Percentiles rank a stretch among this genome's conserved stretches.
phyloP scores from a whole-genome alignment of 495 filamentous ascomycete species.

The Penicillium nucicola region DNA sequence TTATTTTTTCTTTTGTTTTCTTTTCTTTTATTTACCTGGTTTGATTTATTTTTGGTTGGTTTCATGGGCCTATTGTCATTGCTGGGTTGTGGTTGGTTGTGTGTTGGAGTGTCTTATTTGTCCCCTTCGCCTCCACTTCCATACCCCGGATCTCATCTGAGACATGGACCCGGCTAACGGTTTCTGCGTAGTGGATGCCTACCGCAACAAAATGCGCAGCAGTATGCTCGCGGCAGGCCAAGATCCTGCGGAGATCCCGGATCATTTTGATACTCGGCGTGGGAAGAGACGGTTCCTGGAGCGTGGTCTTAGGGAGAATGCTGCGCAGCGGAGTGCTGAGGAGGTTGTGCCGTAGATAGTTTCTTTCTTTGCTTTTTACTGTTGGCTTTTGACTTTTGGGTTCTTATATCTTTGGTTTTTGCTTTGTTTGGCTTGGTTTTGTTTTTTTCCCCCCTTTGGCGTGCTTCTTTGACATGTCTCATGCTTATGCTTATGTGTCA shows the following conservation, averaged over 20 bases:
- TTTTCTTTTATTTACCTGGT: constrained; percentile 3
- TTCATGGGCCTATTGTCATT: not conserved
- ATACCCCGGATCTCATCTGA: not conserved
- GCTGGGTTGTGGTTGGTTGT: not conserved
- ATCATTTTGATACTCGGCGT: constrained; percentile 84
- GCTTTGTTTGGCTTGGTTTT: constrained; percentile 1
- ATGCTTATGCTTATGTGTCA: not conserved
- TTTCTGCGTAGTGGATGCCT: constrained; percentile 74
- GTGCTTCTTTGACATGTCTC: too few relatives aligned
- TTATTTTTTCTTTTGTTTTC: not conserved
- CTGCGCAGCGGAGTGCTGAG: constrained; percentile 35
- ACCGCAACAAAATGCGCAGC: constrained; percentile 86
- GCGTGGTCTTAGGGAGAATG: constrained; percentile 33
- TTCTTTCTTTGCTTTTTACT: not conserved
- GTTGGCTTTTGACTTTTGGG: not conserved
- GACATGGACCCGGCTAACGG: not conserved
- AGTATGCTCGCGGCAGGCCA: constrained; percentile 73
- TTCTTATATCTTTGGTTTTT: constrained; percentile 1
- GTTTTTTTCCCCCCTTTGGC: not conserved
- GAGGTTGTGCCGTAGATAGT: constrained; percentile 38
- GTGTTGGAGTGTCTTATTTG: not conserved
- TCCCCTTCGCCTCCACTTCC: not conserved
- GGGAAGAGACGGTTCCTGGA: constrained; percentile 85
- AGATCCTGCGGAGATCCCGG: constrained; percentile 65
- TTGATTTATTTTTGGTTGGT: too few relatives aligned